Conservation (phyloP, 768 basidiomycete genomes). For the Boletus vermiculosoides region DNA sequence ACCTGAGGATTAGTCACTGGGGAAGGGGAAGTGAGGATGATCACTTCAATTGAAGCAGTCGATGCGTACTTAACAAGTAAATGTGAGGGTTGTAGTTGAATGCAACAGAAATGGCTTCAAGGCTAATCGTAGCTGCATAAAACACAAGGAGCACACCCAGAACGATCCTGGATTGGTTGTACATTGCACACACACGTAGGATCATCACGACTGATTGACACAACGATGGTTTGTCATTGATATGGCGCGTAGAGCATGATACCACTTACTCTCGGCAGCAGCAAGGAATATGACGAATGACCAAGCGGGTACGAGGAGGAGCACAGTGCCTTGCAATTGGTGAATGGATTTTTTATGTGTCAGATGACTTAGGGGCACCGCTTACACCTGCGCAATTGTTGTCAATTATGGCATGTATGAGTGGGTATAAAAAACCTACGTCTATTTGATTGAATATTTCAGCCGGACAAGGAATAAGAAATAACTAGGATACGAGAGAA, state of each 20-base stretch:
- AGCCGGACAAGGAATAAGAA: not conserved
- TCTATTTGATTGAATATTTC: conserved; percentile 2
- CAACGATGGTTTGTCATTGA: not conserved
- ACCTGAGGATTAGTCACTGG: conserved; percentile 13
- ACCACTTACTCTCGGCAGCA: conserved; percentile 19
- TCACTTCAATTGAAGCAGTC: not conserved
- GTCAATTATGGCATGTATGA: not conserved
- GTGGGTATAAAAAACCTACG: conserved; percentile 4
- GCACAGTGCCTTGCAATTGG: conserved; percentile 9
- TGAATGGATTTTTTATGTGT: not conserved
- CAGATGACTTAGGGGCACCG: not conserved
- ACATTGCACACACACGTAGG: conserved; percentile 26
- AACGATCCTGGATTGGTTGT: conserved; percentile 14
- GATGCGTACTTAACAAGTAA: too few species aligned
- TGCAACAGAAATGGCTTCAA: not conserved
- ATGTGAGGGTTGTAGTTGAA: not conserved
- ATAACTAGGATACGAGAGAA: not conserved
- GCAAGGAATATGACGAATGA: conserved; percentile 13
- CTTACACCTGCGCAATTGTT: conserved; percentile 17
- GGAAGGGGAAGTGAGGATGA: not conserved
- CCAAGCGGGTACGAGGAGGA: not conserved
- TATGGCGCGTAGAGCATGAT: not conserved
- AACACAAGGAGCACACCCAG: conserved; percentile 15
- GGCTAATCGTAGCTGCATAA: conserved; percentile 6
- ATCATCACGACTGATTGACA: conserved; percentile 22